These are phyloP conservation scores for Kwoniella shandongensis DNA, from an alignment of 768 basidiomycete species.

Conservation along the genomic window DNA sequence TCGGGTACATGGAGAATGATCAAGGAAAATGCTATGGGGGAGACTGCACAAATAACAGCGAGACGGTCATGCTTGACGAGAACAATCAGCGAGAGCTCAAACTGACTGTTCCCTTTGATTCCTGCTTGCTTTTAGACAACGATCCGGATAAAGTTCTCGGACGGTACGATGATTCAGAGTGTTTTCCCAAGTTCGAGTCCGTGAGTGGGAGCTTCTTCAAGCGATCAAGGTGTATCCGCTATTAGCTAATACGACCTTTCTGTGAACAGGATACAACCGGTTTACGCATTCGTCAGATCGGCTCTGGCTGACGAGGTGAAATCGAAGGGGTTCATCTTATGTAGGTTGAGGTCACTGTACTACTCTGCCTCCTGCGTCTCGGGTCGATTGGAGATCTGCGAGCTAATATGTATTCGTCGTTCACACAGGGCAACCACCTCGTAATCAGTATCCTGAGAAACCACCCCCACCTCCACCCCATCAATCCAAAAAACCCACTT, in stretches of 20 bases:
- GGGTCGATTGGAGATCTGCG: background rate
- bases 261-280: conserved; percentile 43
- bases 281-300: conserved; percentile 49
- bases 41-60: too few relatives aligned
- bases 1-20: too few relatives aligned
- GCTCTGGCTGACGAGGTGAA: conserved; percentile 31
- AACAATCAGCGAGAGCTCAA: too few relatives aligned
- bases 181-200: conserved; percentile 45
- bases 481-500: conserved; percentile 7
- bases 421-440: conserved; percentile 48
- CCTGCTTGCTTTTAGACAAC: conserved; percentile 49
- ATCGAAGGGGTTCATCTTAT: conserved; percentile 46
- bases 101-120: too few relatives aligned
- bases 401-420: background rate
- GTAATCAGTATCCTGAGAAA: conserved; percentile 46
- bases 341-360: conserved; percentile 25
- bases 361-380: background rate
- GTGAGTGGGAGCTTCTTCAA: conserved; percentile 19
- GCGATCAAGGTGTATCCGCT: background rate
- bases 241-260: background rate
- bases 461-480: conserved; percentile 27
- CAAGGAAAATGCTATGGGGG: too few relatives aligned
- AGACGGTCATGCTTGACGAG: too few relatives aligned
- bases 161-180: conserved; percentile 51
- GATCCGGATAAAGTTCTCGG: conserved; percentile 49